Base-by-base conservation (phyloP, 2,329 filamentous ascomycete genomes). In the Akanthomyces lecanii region DNA sequence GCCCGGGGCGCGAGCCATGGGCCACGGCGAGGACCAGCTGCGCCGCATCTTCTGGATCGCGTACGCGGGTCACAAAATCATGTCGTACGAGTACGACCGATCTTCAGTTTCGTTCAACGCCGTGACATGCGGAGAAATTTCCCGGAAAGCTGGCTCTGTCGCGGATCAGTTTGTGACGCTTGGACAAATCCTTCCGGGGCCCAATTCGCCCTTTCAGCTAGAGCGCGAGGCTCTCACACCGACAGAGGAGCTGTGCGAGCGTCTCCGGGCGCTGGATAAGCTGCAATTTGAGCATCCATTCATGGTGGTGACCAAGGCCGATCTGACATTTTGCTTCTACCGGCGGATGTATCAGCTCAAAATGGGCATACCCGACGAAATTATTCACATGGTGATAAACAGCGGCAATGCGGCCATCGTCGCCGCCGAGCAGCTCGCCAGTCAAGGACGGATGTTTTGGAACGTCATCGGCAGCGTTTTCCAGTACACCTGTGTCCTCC, bases 401-500 rank as follows among this genome's bases (percentile, higher is more conserved):
- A 62, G 28, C 44, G 67, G 67, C 14, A 67, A 65, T 42, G 63
- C 62, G 8, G 67, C 67, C 42, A 44, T 67, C 4, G 55, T 63
- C 23, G 65, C 67, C 18, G 66, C 65, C 48, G 57, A 66, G 47
- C 64, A 65, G 52, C 63, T 65, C 21, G 67, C 67, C 40, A 56
- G 40, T 18, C 58, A 66, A 28, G 67, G 67, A 21, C 64, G 57
- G 52, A 61, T 68, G 44, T 68, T 68, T 63, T 69, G 66, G 65
- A 69, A 69, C 60, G 65, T 65, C 50, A 67, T 69, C 11, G 67
- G 68, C 44, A 69, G 68, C 44, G 66, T 68, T 25, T 69, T 69
- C 28, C 67, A 69, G 59, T 69, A 68, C 63, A 36, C 60, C 18
- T 69, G 68, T 44, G 64, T 69, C 18, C 61, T 69, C 56, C 55